Percentiles rank a stretch among this genome's conserved stretches.
These are phyloP conservation scores for Tulasnella calospora DNA, from an alignment of 768 basidiomycete species.

Conservation along the genomic window DNA sequence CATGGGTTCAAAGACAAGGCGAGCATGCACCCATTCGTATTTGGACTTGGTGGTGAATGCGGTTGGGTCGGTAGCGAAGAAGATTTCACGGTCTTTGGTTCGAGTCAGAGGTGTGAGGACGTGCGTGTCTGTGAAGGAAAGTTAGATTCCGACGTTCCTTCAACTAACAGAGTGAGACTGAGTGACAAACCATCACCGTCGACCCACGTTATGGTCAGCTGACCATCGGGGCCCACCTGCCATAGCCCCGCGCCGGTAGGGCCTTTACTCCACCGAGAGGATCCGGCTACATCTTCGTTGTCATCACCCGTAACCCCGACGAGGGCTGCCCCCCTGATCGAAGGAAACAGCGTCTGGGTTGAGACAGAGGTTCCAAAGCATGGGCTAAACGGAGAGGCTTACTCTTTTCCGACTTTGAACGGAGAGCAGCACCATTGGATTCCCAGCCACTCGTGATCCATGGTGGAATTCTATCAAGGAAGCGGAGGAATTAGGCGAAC, in stretches of 20 bases:
- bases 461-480: background rate
- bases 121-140: background rate
- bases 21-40: background rate
- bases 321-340: background rate
- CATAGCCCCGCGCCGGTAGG: background rate
- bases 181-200: background rate
- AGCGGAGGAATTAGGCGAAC: background rate
- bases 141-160: background rate
- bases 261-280: background rate
- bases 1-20: background rate
- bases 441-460: background rate
- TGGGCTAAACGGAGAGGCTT: background rate
- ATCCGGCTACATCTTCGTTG: background rate
- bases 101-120: background rate
- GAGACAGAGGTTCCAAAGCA: background rate
- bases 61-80: background rate
- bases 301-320: background rate
- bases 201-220: constrained; percentile 1
- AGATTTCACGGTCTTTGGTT: background rate
- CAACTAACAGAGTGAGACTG: background rate
- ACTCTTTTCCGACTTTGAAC: constrained; percentile 1
- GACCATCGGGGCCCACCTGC: background rate
- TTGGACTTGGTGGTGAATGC: background rate
- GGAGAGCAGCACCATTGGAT: background rate
- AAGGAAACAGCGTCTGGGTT: background rate